phyloP scores from a whole-genome alignment of 352 stramenopile species.

The Pythium folliculosum region DNA sequence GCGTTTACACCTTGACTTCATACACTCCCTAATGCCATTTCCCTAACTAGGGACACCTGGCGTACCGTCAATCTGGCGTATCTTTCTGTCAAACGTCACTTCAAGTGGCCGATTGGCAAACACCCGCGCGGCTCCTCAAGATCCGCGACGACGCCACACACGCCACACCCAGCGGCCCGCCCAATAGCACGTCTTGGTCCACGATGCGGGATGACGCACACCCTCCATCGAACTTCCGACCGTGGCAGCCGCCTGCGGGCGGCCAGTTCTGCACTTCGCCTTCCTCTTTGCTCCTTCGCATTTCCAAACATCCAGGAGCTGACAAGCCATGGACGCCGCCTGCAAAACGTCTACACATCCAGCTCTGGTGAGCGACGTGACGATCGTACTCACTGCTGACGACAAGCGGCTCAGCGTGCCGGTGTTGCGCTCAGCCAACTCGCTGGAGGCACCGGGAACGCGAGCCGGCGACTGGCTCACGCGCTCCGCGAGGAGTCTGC shows the following conservation, averaged over 20 bases:
- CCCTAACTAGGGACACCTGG: background rate
- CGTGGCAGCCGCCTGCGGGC: too few relatives aligned
- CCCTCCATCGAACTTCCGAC: too few relatives aligned
- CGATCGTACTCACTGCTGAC: background rate
- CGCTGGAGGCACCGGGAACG: background rate
- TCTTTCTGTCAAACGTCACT: slow-evolving; percentile 11
- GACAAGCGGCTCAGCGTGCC: slow-evolving; percentile 18
- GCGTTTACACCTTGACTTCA: too few relatives aligned
- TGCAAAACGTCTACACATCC: too few relatives aligned
- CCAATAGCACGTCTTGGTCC: background rate
- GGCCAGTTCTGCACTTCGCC: too few relatives aligned
- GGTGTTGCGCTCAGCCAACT: slow-evolving; percentile 10
- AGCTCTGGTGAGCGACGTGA: background rate
- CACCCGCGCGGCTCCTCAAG: background rate
- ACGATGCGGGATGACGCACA: background rate
- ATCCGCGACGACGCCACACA: background rate
- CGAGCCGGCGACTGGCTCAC: background rate
- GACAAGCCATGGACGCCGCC: too few relatives aligned
- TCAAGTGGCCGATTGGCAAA: background rate
- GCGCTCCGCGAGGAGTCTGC: slow-evolving; percentile 8
- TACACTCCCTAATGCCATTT: background rate
- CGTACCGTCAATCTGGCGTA: slow-evolving; percentile 16
- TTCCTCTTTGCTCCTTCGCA: too few relatives aligned
- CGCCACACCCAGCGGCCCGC: background rate
- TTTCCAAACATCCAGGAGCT: too few relatives aligned